A percentile compares a stretch with the other conserved stretches of the same genome.
Conservation (phyloP, 108 stramenopile genomes). For the Cyclotella baltica region DNA sequence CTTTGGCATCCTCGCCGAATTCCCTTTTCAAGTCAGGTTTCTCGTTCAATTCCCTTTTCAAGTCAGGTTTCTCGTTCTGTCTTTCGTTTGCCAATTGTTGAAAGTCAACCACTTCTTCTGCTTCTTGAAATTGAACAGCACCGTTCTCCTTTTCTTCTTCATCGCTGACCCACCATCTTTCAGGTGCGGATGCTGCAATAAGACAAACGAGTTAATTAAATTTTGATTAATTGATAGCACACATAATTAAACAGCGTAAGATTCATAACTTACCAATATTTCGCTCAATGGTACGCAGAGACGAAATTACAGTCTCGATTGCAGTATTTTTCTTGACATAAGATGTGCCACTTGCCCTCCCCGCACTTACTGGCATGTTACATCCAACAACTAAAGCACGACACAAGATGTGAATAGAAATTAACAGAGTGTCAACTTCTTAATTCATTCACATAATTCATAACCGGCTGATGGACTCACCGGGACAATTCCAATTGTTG, state of each 20-base stretch:
- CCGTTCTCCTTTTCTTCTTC: conserved; percentile 2
- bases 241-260: neutral
- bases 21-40: conserved; percentile 4
- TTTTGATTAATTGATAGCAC: too few relatives aligned
- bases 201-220: neutral
- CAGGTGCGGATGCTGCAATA: conserved; percentile 28
- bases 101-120: conserved; percentile 35
- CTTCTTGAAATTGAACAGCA: conserved; percentile 12
- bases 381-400: conserved; percentile 29
- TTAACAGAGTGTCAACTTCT: neutral
- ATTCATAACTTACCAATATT: conserved; percentile 23
- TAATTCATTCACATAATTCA: neutral
- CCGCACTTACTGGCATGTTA: conserved; percentile 31
- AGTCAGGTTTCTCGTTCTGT: neutral
- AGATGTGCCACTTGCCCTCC: conserved; percentile 21
- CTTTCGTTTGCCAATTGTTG: neutral
- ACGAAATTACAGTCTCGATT: conserved; percentile 28
- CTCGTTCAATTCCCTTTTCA: neutral
- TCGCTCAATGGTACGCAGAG: conserved; percentile 16
- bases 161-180: conserved; percentile 41
- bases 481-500: conserved; percentile 43
- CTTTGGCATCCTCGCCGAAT: neutral
- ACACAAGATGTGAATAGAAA: neutral
- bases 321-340: conserved; percentile 32
- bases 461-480: conserved; percentile 18